Evolutionary conservation across 2,329 filamentous ascomycete species (phyloP), one percentile per base, ranked within the genome.

Genomic region (Xylariaceae sp.): DNA sequence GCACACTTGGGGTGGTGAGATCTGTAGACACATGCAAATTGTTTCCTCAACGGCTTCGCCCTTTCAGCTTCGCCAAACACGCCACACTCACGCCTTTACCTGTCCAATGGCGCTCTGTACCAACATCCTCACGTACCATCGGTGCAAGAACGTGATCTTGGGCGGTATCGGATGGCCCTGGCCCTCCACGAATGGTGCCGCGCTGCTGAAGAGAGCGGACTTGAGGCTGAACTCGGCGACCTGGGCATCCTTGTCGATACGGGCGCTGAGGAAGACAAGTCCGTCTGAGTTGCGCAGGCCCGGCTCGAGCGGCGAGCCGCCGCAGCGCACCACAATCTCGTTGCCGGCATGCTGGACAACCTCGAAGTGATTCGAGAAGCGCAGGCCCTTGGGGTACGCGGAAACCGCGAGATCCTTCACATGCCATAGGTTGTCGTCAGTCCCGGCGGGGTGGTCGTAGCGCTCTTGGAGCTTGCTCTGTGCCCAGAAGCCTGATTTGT

Each of bases 401-500:
- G 57, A 43, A 15, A 49, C 39, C n/a, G 53, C 56, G 7, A 62
- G 48, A 17, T 62, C 56, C 8, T 50, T 50, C 12, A 54, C 53
- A 37, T 45, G 34, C 59, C 59, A 62, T 41, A 57, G 49, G 41
- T 61, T 48, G 37, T 54, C 48, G 38, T 60, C 57, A 12, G 56
- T 52, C n/a, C 56, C 58, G 0, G 56, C 44, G 12, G 58, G 54
- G 37, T 52, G 51, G 44, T 62, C 59, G 39, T 58, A 61, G 31
- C 53, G 53, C 44, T 61, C 49, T 9, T 61, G 59, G 17, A 59
- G 43, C 41, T 53, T 54, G 42, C 55, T 60, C 38, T 62, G 59
- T 4, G 48, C 19, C 51, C 53, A 57, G 56, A 74, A 84, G 35
- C 73, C 79, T 79, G 45, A n/a, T n/a, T n/a, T n/a, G n/a, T n/a